phyloP scores from a whole-genome alignment of 305 asterid species.

The Nicotiana rustica region DNA sequence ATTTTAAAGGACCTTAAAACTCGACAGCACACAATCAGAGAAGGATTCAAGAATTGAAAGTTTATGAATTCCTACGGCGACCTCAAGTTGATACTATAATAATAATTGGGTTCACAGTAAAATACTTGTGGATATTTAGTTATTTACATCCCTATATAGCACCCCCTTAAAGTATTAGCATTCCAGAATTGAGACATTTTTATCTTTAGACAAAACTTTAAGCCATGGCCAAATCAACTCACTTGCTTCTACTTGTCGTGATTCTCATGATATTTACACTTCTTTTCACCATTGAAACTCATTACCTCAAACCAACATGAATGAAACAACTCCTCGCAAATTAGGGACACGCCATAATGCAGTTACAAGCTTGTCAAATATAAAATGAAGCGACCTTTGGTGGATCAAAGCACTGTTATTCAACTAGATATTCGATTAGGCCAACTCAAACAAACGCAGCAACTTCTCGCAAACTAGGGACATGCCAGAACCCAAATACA shows the following conservation, averaged over 20 bases:
- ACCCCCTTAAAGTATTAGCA: background rate
- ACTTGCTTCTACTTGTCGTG: too few species aligned
- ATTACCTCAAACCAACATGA: too few species aligned
- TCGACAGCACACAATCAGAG: too few species aligned
- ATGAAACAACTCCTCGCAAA: background rate
- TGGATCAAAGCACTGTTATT: too few species aligned
- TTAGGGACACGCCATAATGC: background rate
- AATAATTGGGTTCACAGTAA: too few species aligned
- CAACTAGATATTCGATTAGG: background rate
- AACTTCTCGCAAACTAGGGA: background rate
- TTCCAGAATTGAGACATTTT: background rate
- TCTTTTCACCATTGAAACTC: background rate
- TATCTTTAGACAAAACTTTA: background rate
- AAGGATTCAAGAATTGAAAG: too few species aligned
- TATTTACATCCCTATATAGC: background rate
- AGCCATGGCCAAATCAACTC: background rate
- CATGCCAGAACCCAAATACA: background rate
- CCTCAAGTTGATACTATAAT: too few species aligned
- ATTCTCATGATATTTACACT: constrained; percentile 6
- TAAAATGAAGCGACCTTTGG: background rate
- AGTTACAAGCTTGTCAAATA: background rate
- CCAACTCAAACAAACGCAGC: background rate
- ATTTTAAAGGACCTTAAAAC: too few species aligned
- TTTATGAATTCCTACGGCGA: too few species aligned
- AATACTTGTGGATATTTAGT: too few species aligned